Conservation (phyloP, 495 filamentous ascomycete genomes). For the Parathielavia appendiculata region DNA sequence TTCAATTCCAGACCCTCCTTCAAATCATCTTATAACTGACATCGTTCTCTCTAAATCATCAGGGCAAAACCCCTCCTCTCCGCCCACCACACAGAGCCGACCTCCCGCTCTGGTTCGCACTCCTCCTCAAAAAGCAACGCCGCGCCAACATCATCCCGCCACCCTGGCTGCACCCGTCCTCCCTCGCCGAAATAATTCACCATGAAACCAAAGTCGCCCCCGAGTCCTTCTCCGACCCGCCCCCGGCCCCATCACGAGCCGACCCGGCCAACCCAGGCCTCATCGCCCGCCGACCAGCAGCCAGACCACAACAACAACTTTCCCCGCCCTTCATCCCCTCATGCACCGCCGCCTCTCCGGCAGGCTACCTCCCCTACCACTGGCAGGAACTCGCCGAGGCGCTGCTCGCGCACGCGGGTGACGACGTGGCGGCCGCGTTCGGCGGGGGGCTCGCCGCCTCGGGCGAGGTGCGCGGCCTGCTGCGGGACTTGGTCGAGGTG, state of each 20-base stretch:
- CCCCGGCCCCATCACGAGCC: slow-evolving; percentile 52
- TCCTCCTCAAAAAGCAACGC: slow-evolving; percentile 90
- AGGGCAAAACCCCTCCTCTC: slow-evolving; percentile 75
- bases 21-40: slow-evolving; percentile 8
- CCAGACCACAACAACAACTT: slow-evolving; percentile 15
- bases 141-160: slow-evolving; percentile 92
- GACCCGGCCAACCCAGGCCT: slow-evolving; percentile 32
- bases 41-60: slow-evolving; percentile 12
- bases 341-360: slow-evolving; percentile 54
- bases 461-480: slow-evolving; percentile 64
- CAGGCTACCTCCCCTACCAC: slow-evolving; percentile 78
- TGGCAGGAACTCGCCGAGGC: slow-evolving; percentile 87
- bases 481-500: slow-evolving; percentile 83
- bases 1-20: background rate
- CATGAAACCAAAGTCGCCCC: slow-evolving; percentile 65
- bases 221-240: slow-evolving; percentile 68
- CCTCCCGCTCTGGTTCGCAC: slow-evolving; percentile 92
- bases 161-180: slow-evolving; percentile 71
- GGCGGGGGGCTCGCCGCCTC: slow-evolving; percentile 47
- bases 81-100: slow-evolving; percentile 74
- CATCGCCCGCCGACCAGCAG: slow-evolving; percentile 28
- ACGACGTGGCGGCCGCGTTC: slow-evolving; percentile 83
- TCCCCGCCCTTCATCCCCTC: slow-evolving; percentile 57
- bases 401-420: slow-evolving; percentile 73
- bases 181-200: slow-evolving; percentile 69